Evolutionary conservation across 805 yeast species (phyloP).

Genomic region (Ogataea methanolica): DNA sequence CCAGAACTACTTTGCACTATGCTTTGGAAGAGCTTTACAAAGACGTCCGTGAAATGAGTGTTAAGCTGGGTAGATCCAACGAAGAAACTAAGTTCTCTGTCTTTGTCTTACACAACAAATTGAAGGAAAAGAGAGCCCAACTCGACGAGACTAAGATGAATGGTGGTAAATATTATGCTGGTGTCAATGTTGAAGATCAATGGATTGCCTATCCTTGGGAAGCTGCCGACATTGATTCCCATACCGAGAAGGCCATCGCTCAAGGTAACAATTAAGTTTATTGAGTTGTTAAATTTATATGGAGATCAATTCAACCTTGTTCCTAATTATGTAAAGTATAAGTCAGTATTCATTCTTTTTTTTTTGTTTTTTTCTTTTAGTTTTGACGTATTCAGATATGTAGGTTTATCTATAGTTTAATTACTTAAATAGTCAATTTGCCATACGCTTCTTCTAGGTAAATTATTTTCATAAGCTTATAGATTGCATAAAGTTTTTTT

Average conservation of each 20-base stretch:
- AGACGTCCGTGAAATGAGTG: slow-evolving; percentile 58
- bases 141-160: slow-evolving; percentile 60
- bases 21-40: slow-evolving; percentile 73
- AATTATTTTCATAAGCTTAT: no score
- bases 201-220: slow-evolving; percentile 96
- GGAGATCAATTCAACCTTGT: no score
- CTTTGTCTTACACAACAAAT: slow-evolving; percentile 81
- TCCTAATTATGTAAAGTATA: no score
- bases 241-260: slow-evolving; percentile 55
- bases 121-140: slow-evolving; percentile 74
- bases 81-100: slow-evolving; percentile 66
- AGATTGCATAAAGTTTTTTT: background rate
- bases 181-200: slow-evolving; percentile 65
- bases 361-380: no score
- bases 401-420: no score
- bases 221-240: slow-evolving; percentile 73
- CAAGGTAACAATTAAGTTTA: slow-evolving; percentile 53
- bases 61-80: slow-evolving; percentile 49
- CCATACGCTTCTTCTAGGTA: no score
- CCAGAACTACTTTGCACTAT: slow-evolving; percentile 84
- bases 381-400: no score
- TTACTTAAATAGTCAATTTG: no score
- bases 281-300: no score
- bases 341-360: no score
- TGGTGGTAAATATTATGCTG: slow-evolving; percentile 65